Evolutionary conservation across 1,284 basidiomycete genomes (phyloP).

Genomic region (Boletus semigastroideus): DNA sequence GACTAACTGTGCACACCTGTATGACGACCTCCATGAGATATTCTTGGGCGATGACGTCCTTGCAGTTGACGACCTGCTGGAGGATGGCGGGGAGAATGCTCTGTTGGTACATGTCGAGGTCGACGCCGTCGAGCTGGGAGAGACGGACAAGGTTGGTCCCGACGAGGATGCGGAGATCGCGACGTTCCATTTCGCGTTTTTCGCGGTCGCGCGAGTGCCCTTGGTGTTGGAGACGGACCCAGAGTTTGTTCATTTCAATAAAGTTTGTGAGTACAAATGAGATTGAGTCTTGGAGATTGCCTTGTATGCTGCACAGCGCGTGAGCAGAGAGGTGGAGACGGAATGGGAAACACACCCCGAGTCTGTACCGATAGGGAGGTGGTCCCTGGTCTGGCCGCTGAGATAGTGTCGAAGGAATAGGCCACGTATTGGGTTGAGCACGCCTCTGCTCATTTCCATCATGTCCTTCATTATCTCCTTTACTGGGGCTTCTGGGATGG

Average conservation of each 20-base stretch:
- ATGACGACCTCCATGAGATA: conserved; percentile 99
- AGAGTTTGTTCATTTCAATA: conserved; percentile 99
- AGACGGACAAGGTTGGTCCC: conserved; percentile 94
- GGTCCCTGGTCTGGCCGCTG: conserved; percentile 91
- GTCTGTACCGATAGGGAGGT: conserved; percentile 84
- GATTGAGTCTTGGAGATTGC: conserved; percentile 91
- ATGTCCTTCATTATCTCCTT: conserved; percentile 99
- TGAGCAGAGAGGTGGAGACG: neutral
- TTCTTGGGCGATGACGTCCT: conserved; percentile 96
- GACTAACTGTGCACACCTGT: conserved; percentile 55
- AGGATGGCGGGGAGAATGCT: conserved; percentile 86
- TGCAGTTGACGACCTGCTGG: conserved; percentile 95
- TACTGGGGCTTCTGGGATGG: conserved; percentile 89
- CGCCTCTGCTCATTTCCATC: conserved; percentile 98
- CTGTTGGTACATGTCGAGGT: conserved; percentile 83
- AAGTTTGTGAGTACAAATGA: conserved; percentile 95
- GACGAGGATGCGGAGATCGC: conserved; percentile 90
- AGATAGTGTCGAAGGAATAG: conserved; percentile 93
- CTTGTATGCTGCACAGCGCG: conserved; percentile 58
- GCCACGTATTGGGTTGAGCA: conserved; percentile 90
- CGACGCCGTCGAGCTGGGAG: conserved; percentile 91
- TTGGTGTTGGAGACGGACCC: conserved; percentile 95
- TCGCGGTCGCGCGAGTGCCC: conserved; percentile 94
- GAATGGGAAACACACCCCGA: conserved; percentile 59
- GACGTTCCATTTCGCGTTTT: conserved; percentile 91